A percentile compares a stretch with the other conserved stretches of the same genome.
These are phyloP conservation scores for Fusarium decemcellulare DNA, from an alignment of 2,329 filamentous ascomycete species.

Conservation along the genomic window DNA sequence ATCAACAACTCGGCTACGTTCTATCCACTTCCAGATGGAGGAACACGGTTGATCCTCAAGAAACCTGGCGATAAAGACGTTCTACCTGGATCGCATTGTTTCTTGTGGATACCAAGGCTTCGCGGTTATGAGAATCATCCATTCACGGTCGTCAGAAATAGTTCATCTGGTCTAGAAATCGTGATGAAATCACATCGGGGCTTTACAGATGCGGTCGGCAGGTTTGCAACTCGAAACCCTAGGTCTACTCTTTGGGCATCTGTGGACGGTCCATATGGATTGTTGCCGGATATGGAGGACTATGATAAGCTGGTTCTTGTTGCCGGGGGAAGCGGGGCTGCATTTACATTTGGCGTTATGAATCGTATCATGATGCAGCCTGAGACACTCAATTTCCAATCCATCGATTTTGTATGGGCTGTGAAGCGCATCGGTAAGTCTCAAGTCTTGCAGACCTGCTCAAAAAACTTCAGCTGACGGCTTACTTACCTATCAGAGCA, in stretches of 20 bases:
- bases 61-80: slow-evolving; percentile 53
- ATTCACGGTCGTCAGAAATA: slow-evolving; percentile 65
- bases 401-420: slow-evolving; percentile 35
- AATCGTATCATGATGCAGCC: slow-evolving; percentile 16
- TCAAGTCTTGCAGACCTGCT: rapidly evolving
- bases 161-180: slow-evolving; percentile 60
- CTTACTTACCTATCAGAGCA: not conserved
- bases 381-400: not conserved
- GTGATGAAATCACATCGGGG: slow-evolving; percentile 65
- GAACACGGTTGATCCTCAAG: slow-evolving; percentile 61
- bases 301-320: slow-evolving; percentile 45
- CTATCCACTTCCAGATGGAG: slow-evolving; percentile 60
- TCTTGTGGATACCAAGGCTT: slow-evolving; percentile 68
- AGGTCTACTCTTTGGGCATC: slow-evolving; percentile 61
- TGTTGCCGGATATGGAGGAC: slow-evolving; percentile 59
- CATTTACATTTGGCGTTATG: slow-evolving; percentile 42
- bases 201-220: slow-evolving; percentile 66
- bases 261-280: slow-evolving; percentile 69
- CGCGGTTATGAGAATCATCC: slow-evolving; percentile 68
- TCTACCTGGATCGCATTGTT: slow-evolving; percentile 58
- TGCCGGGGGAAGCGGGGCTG: slow-evolving; percentile 44
- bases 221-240: slow-evolving; percentile 59
- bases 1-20: slow-evolving; percentile 50
- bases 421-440: slow-evolving; percentile 22
- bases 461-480: too few relatives aligned